Evolutionary conservation across 2,329 filamentous ascomycete species (phyloP).

Genomic region (Hymenoscyphus salicellus): DNA sequence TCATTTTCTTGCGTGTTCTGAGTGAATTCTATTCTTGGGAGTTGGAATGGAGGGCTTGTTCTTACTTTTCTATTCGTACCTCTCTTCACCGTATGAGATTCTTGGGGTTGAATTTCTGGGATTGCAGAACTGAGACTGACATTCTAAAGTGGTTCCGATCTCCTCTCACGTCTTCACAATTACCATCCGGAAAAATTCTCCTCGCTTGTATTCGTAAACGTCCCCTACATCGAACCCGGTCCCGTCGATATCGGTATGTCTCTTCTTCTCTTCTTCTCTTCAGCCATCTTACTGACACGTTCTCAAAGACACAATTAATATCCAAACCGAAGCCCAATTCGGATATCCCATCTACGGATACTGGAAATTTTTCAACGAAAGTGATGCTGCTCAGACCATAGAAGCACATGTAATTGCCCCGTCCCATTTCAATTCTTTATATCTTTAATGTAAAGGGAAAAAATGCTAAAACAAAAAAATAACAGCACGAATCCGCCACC

Average conservation of each 20-base stretch:
- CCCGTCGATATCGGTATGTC: background rate
- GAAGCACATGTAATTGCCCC: background rate
- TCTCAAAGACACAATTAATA: conserved; percentile 7
- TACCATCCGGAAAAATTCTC: conserved; percentile 14
- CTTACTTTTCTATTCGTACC: too few species aligned
- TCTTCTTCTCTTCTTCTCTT: background rate
- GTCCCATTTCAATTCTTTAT: background rate
- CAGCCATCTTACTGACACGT: background rate
- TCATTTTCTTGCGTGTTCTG: too few species aligned
- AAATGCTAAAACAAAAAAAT: background rate
- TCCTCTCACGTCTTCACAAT: conserved; percentile 16
- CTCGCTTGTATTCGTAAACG: conserved; percentile 13
- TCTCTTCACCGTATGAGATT: background rate
- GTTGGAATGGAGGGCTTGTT: too few species aligned
- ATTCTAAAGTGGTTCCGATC: conserved; percentile 10
- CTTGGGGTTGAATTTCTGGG: background rate
- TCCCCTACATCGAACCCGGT: background rate
- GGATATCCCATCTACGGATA: conserved; percentile 20
- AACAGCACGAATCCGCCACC: background rate
- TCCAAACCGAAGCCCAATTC: conserved; percentile 9
- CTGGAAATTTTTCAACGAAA: conserved; percentile 18
- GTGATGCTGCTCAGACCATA: conserved; percentile 11
- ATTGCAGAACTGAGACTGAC: background rate
- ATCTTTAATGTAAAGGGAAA: background rate
- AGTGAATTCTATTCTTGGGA: too few species aligned